Evolutionary conservation across 2,329 filamentous ascomycete genomes (phyloP).

Genomic region (Fusarium torreyae): DNA sequence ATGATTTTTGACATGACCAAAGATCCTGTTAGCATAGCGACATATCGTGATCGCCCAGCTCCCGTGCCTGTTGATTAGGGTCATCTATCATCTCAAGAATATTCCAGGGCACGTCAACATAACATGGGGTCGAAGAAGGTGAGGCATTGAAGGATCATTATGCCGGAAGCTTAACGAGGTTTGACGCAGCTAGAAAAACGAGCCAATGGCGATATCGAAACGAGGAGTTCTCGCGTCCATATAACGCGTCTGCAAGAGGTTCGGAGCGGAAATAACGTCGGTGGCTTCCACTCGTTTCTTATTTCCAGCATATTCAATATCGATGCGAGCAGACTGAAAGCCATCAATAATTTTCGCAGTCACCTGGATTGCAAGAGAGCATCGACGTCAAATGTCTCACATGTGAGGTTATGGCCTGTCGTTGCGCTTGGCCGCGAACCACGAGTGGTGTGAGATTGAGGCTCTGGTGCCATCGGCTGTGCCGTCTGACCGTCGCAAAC

Average conservation of each 20-base stretch:
- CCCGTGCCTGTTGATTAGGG: too few relatives aligned
- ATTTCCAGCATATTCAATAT: not conserved
- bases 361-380: not conserved
- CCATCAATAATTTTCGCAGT: not conserved
- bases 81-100: too few relatives aligned
- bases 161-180: too few relatives aligned
- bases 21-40: too few relatives aligned
- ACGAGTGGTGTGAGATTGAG: constrained; percentile 16
- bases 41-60: too few relatives aligned
- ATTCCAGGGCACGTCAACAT: too few relatives aligned
- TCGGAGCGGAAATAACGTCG: constrained; percentile 6
- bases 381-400: not conserved
- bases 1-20: too few relatives aligned
- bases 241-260: not conserved
- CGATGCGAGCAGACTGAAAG: not conserved
- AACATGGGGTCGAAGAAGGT: too few relatives aligned
- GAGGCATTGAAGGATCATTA: too few relatives aligned
- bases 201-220: too few relatives aligned
- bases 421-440: not conserved
- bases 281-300: not conserved
- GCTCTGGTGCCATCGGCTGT: constrained; percentile 4
- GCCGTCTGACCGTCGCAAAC: constrained; percentile 4
- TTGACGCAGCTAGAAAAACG: too few relatives aligned
- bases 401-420: not conserved
- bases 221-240: not conserved